Base-by-base conservation (phyloP, 768 basidiomycete species). In the Lentinula edodes region DNA sequence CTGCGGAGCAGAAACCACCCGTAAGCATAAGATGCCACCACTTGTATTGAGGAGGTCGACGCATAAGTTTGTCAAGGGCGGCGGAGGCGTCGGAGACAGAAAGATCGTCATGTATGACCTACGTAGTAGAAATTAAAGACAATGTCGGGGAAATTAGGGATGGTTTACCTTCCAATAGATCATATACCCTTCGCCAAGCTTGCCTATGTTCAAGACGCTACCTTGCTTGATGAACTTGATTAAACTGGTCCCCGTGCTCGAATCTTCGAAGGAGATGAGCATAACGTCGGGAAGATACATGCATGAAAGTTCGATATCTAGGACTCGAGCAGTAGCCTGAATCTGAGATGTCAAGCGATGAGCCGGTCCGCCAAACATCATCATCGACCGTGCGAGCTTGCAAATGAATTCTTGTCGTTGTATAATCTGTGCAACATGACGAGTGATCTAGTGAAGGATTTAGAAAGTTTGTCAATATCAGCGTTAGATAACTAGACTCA, bases 311-410 rank as follows among this genome's bases (percentile, higher is more conserved):
- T 77, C 59, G 62, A 94, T 79, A 64, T 94, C 91, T 28, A 95
- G 82, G 13, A 93, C 90, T 6, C 80, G 81, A 13, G 87, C 90
- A 1, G 91, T 90, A 13, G 88, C 86, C 69, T 86, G 84, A 60
- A 94, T 85, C 70, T 94, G 91, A 1, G 90, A 81, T 67, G 88
- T 90, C 18, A 95, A 79, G 45, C 92, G 88, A 71, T 95, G 91
- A 12, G 88, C 83, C 18, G 91, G 90, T 5, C 87, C 88, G 9
- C 91, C 92, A 65, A 91, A 93, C 83, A 90, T 91, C 90, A 94
- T 95, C 80, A 95, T 86, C 9, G 90, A 86, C 55, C 90, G 83
- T 6, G 88, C 83, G 34, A 94, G 83, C 76, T 93, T 93, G 72
- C 93, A 75, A 54, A 95, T 80, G 74, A 95, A 95, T 61, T 89